Base-by-base conservation (phyloP, 441 rosid species). In the Euphorbia corollata region DNA sequence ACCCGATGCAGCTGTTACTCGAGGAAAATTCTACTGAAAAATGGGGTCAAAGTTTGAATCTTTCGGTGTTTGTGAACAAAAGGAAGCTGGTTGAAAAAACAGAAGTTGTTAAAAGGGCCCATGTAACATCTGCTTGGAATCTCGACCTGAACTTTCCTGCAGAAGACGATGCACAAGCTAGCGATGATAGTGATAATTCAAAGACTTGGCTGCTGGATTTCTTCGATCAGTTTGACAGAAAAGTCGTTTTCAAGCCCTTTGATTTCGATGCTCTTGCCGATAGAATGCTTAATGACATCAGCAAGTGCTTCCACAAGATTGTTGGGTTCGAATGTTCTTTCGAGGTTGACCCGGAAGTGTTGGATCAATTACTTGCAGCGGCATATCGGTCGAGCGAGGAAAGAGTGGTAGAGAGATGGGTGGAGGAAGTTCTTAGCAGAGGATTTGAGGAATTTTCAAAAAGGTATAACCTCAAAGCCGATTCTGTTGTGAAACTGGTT, bases 141-240 rank as follows among this genome's bases (percentile, higher is more conserved):
- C 86, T 88, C 27, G 93, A 90, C 75, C 74, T 88, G 77, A 88
- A 90, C 75, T 84, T 92, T 74, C 93, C 93, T 0, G 93, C 87
- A 0, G 88, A 90, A 71, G 32, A 79, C 57, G 74, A 57, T 50
- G 47, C 12, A 27, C 79, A 48, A 51, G 77, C 69, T 54, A 65
- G 54, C 0, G 71, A 78, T 27, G 80, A 78, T 38, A 60, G 45
- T 11, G 84, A 80, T 38, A 82, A 73, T 79, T 68, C 88, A 41
- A 74, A 65, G 63, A 22, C 74, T 43, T 90, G 96, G 97, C 75
- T 87, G 76, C 84, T 71, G 60, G 83, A 72, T 71, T 85, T 84
- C 73, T 70, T 76, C 5, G 81, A 68, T 63, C 85, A 68, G 61
- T 71, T 63, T 2, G 75, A 73, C 54, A 72, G 63, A 57, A 81